These are phyloP conservation scores for Carallia brachiata DNA, from an alignment of 345 rosid species.

Conservation along the genomic window DNA sequence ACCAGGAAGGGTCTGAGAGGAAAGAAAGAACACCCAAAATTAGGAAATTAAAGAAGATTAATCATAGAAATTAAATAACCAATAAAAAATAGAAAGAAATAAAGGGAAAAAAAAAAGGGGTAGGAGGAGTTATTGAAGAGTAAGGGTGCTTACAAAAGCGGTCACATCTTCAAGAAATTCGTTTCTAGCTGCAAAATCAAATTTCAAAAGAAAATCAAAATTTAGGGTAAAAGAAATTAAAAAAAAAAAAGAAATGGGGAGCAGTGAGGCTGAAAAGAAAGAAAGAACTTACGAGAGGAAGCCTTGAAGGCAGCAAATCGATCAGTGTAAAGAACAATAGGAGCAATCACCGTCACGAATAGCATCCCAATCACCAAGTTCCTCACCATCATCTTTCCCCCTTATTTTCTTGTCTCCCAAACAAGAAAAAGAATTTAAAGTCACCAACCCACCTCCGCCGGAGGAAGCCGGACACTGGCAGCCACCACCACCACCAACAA, in stretches of 20 bases:
- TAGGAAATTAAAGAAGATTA: neutral
- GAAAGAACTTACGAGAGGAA: conserved; percentile 37
- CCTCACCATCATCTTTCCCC: conserved; percentile 49
- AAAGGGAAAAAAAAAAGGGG: neutral
- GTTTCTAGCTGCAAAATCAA: conserved; percentile 48
- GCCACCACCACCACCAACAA: neutral
- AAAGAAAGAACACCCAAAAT: neutral
- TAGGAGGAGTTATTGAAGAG: neutral
- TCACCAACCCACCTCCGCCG: neutral
- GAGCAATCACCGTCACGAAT: conserved; percentile 67
- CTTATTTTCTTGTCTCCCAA: neutral
- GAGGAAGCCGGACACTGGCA: too few species aligned
- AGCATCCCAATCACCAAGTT: conserved; percentile 68
- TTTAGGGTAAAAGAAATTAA: neutral
- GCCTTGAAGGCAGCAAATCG: conserved; percentile 46
- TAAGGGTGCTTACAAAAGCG: conserved; percentile 47
- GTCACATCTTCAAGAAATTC: conserved; percentile 70
- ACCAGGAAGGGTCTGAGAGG: conserved; percentile 51
- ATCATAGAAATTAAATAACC: neutral
- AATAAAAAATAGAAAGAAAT: too few species aligned
- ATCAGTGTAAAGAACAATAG: conserved; percentile 69
- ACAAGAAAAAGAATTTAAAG: neutral
- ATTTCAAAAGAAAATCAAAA: neutral
- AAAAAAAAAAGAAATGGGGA: neutral
- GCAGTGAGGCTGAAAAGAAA: neutral